Evolutionary conservation across 164 flowering plant species (phyloP), one percentile per base, ranked within the genome.

Genomic region (Nymphaea thermarum): DNA sequence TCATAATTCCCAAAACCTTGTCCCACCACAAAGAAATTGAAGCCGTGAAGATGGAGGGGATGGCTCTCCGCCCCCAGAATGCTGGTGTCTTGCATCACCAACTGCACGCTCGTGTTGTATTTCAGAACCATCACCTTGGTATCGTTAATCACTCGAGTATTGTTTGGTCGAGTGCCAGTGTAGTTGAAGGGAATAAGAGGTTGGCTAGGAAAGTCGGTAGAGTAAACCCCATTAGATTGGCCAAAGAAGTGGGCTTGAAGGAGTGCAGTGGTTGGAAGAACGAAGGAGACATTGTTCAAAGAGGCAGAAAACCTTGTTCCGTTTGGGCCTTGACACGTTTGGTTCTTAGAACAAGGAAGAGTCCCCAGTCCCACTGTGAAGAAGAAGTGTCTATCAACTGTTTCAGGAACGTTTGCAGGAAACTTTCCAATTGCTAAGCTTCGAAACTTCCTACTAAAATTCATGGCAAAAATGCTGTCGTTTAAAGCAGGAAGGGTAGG

Each of bases 1-100:
- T 84, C 75, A 47, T 67, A 82, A 72, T 84, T 86, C 0, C 90
- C 87, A 43, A 75, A 75, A 3, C 90, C 86, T 66, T 73, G 79
- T 3, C 87, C 90, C 3, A 86, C 79, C 0, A 82, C 73, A 16
- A 76, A 84, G 81, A 86, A 86, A 44, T 84, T 82, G 64, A 69
- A 84, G 0, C 90, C 90, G 65, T 86, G 90, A 8, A 84, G 77
- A 67, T 86, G 90, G 42, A 85, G 76, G 18, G 87, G 87, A 64
- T 85, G 89, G 67, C 79, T 82, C 75, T 85, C 89, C 8, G 75
- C 78, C 0, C 80, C 82, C 2, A 81, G 42, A 44, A 85, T 84
- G 77, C 82, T 80, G 0, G 89, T 83, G 73, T 68, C 87, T 73
- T 84, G 87, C 85, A 86, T 4, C 62, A 82, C 83, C 68, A 84